These are phyloP conservation scores for Ganoderma leucocontextum DNA, from an alignment of 1,284 basidiomycete species.

Conservation along the genomic window DNA sequence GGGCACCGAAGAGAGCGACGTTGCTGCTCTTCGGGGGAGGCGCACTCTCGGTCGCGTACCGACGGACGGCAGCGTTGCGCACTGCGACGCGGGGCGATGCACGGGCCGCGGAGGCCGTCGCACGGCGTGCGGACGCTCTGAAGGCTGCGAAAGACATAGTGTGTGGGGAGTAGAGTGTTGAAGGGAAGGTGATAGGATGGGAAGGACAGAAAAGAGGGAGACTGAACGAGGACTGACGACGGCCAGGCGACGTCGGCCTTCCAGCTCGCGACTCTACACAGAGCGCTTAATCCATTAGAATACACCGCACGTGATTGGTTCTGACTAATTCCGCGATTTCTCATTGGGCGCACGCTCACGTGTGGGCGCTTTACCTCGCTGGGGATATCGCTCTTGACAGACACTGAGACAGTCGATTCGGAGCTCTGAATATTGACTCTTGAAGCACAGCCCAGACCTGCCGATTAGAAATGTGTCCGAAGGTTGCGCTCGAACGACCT, in stretches of 20 bases:
- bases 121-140: slow-evolving; percentile 55
- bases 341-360: slow-evolving; percentile 24
- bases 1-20: slow-evolving; percentile 60
- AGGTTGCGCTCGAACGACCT: not conserved
- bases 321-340: slow-evolving; percentile 27
- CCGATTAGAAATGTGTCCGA: not conserved
- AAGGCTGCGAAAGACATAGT: slow-evolving; percentile 59
- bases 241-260: too few relatives aligned
- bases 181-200: slow-evolving; percentile 9
- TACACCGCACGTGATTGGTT: slow-evolving; percentile 29
- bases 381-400: not conserved
- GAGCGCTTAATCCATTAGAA: slow-evolving; percentile 21
- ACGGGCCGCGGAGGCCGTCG: slow-evolving; percentile 47
- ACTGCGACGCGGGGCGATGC: slow-evolving; percentile 40
- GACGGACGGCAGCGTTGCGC: slow-evolving; percentile 52
- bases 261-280: not conserved
- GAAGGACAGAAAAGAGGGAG: not conserved
- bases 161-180: slow-evolving; percentile 24
- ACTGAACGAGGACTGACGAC: slow-evolving; percentile 11
- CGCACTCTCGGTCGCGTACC: slow-evolving; percentile 61
- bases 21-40: slow-evolving; percentile 54
- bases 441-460: not conserved
- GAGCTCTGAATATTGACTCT: not conserved
- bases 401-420: too few relatives aligned
- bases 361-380: slow-evolving; percentile 16